These are phyloP conservation scores for Tetragonia tetragonoides DNA, from an alignment of 148 eudicot genomes.

Conservation along the genomic window DNA sequence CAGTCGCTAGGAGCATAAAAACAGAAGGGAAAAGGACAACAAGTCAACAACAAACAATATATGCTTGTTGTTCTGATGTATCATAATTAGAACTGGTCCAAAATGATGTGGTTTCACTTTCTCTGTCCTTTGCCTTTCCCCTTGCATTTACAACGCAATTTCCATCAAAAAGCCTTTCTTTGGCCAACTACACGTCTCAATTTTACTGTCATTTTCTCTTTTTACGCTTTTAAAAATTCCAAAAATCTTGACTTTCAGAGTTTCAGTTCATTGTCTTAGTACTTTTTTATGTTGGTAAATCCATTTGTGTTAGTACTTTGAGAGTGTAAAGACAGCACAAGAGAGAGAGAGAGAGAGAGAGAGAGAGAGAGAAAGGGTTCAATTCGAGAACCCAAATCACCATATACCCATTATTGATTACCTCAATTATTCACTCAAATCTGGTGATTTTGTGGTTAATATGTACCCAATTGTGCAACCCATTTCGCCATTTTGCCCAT, in stretches of 20 bases:
- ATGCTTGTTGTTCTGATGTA: no score
- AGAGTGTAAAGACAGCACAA: no score
- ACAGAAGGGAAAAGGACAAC: no score
- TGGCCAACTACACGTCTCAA: neutral
- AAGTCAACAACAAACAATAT: no score
- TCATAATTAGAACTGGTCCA: no score
- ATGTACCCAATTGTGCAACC: neutral
- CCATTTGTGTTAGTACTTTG: no score
- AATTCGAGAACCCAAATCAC: neutral
- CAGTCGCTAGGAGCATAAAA: no score
- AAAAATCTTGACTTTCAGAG: conserved; percentile 3
- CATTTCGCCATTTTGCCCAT: conserved; percentile 13
- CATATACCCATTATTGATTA: conserved; percentile 18
- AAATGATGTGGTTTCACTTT: no score
- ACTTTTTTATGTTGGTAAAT: no score
- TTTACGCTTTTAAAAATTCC: conserved; percentile 1
- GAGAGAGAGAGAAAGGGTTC: neutral
- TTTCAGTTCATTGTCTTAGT: neutral
- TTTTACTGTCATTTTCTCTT: neutral
- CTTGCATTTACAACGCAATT: no score
- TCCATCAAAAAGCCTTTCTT: no score
- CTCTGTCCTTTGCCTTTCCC: no score
- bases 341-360: neutral
- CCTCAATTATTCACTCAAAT: conserved; percentile 26
- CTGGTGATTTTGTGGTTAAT: conserved; percentile 24